phyloP scores from a whole-genome alignment of 805 yeast genomes.

The Blastobotrys muscicola region DNA sequence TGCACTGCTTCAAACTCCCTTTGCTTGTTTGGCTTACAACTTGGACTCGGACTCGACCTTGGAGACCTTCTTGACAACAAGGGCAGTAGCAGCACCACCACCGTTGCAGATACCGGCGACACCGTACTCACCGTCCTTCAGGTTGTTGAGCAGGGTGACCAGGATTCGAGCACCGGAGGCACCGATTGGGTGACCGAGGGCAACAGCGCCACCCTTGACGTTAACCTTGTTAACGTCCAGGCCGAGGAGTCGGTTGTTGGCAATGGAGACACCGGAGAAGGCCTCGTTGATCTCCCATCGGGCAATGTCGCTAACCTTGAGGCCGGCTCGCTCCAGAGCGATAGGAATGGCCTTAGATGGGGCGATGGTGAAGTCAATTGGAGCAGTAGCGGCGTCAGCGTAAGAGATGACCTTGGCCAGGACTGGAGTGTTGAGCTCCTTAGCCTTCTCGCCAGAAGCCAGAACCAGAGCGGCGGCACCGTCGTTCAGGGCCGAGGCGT shows the following conservation, averaged over 20 bases:
- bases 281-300: slow-evolving; percentile 92
- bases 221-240: slow-evolving; percentile 64
- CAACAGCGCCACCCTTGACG: slow-evolving; percentile 94
- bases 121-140: slow-evolving; percentile 71
- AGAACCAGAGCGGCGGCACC: slow-evolving; percentile 91
- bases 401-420: slow-evolving; percentile 74
- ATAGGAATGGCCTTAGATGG: slow-evolving; percentile 90
- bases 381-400: slow-evolving; percentile 94
- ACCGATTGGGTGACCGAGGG: slow-evolving; percentile 91
- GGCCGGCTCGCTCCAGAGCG: slow-evolving; percentile 74
- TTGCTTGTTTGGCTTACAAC: background rate
- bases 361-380: slow-evolving; percentile 88
- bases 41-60: slow-evolving; percentile 7
- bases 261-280: slow-evolving; percentile 90
- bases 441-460: slow-evolving; percentile 69
- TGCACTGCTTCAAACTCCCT: too few species aligned
- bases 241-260: slow-evolving; percentile 62
- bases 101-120: slow-evolving; percentile 95
- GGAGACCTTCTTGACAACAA: slow-evolving; percentile 56
- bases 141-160: slow-evolving; percentile 36
- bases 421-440: slow-evolving; percentile 63
- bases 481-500: slow-evolving; percentile 87
- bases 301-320: slow-evolving; percentile 57
- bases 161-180: slow-evolving; percentile 92
- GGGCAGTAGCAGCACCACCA: slow-evolving; percentile 96